Evolutionary conservation across 2,329 filamentous ascomycete genomes (phyloP).

Genomic region (Arthrobotrys sinensis): DNA sequence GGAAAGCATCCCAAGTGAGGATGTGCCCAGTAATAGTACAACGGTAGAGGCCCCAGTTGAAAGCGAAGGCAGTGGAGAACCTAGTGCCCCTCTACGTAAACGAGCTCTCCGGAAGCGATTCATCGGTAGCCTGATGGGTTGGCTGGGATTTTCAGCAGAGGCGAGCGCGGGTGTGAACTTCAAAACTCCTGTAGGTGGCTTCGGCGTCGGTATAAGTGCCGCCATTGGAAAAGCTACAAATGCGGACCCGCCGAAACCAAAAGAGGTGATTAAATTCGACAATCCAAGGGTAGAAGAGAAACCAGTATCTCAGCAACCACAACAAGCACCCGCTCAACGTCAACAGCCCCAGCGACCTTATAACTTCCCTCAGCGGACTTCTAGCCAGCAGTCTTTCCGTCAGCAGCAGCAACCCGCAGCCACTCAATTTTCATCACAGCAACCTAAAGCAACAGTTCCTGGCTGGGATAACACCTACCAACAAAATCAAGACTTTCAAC

Average conservation of each 20-base stretch:
- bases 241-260: constrained; percentile 3
- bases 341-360: neutral
- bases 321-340: neutral
- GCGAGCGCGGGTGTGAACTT: neutral
- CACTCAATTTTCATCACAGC: neutral
- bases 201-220: neutral
- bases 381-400: constrained; percentile 13
- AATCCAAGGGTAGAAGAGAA: neutral
- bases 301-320: constrained; percentile 4
- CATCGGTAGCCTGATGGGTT: constrained; percentile 7
- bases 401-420: neutral
- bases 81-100: neutral
- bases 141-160: constrained; percentile 9
- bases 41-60: neutral
- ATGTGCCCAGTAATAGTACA: neutral
- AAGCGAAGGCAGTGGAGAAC: neutral
- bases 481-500: neutral
- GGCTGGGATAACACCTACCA: constrained; percentile 8
- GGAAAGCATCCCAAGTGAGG: neutral
- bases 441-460: neutral
- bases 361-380: neutral
- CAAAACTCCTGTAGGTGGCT: neutral
- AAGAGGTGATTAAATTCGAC: constrained; percentile 16
- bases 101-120: constrained; percentile 39
- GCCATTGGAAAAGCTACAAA: constrained; percentile 19